A percentile compares a stretch with the other conserved stretches of the same genome.
Evolutionary conservation across 2,329 filamentous ascomycete species (phyloP).

Genomic region (Paracamarosporium sp.): DNA sequence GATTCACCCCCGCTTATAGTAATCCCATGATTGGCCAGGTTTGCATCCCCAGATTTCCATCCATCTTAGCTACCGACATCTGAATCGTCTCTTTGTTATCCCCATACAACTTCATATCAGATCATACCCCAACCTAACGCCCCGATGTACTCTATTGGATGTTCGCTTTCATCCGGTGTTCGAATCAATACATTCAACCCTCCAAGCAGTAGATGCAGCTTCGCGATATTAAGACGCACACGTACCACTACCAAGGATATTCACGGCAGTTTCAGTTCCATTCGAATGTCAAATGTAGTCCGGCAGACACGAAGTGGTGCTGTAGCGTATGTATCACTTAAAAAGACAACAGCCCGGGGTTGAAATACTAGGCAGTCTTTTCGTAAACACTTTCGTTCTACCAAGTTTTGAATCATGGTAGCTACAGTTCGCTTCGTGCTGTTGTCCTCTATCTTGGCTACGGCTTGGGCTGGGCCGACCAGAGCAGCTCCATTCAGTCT

Average conservation of each 20-base stretch:
- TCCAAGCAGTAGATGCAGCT: neutral
- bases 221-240: neutral
- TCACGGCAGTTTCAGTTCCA: neutral
- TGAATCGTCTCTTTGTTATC: neutral
- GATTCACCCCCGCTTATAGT: neutral
- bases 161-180: neutral
- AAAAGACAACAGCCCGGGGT: neutral
- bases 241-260: neutral
- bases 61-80: neutral
- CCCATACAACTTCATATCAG: neutral
- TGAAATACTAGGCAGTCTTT: neutral
- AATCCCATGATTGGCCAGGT: neutral
- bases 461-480: constrained; percentile 18
- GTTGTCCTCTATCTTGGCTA: constrained; percentile 15
- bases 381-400: neutral
- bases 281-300: neutral
- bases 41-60: neutral
- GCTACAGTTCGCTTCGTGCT: neutral
- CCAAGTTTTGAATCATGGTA: neutral
- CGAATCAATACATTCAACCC: neutral
- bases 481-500: constrained; percentile 10
- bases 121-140: neutral
- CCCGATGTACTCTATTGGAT: neutral
- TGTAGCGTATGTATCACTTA: neutral
- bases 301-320: too few relatives aligned